Conservation (phyloP, 2,329 filamentous ascomycete genomes). For the Cordyceps pruinosa region DNA sequence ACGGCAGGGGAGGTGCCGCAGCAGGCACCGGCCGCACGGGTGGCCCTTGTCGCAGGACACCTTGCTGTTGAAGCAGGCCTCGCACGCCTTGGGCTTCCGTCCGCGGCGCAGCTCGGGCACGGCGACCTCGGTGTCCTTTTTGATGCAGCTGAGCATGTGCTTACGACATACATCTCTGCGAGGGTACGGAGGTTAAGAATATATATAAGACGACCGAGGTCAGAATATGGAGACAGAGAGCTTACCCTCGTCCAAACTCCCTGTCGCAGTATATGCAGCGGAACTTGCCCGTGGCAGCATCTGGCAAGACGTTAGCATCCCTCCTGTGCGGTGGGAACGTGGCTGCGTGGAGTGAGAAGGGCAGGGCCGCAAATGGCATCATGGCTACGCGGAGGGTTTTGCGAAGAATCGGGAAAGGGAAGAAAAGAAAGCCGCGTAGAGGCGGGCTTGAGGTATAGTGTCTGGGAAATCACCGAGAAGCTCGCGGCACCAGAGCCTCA, state of each 20-base stretch:
- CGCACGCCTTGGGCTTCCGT: constrained; percentile 23
- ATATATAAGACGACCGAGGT: neutral
- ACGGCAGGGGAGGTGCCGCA: constrained; percentile 15
- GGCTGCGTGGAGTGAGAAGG: neutral
- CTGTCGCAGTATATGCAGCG: constrained; percentile 18
- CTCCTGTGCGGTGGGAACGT: neutral
- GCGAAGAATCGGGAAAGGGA: neutral
- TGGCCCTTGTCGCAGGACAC: constrained; percentile 21
- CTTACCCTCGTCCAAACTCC: constrained; percentile 17
- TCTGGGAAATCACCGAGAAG: neutral
- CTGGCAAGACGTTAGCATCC: constrained; percentile 1
- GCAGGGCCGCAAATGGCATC: neutral
- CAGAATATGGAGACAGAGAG: neutral
- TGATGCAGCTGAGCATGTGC: constrained; percentile 19
- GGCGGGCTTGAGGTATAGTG: neutral
- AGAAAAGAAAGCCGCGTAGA: too few species aligned
- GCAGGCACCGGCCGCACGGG: constrained; percentile 21
- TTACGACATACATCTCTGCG: constrained; percentile 22
- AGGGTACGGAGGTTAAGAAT: neutral
- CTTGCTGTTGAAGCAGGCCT: constrained; percentile 24
- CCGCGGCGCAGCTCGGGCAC: constrained; percentile 21
- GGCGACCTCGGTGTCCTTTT: constrained; percentile 13
- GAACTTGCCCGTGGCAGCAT: constrained; percentile 13
- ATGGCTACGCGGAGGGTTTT: neutral
- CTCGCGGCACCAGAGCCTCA: too few species aligned